Evolutionary conservation across 305 asterid species (phyloP).

Genomic region (Plantago coronopus): DNA sequence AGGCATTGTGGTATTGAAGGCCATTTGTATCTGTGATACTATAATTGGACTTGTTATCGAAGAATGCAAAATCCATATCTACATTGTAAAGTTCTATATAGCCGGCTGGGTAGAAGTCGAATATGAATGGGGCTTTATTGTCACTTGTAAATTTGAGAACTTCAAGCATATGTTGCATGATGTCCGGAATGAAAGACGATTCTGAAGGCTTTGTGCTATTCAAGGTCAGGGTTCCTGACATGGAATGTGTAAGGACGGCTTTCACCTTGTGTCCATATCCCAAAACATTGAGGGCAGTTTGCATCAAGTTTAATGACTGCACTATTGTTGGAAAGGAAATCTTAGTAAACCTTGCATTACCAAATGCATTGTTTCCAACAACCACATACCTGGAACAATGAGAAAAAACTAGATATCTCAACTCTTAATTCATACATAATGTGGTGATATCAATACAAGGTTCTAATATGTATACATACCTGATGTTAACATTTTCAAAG

Average conservation of each 20-base stretch:
- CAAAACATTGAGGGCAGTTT: background rate
- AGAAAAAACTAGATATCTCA: too few relatives aligned
- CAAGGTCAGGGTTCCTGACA: background rate
- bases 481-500: background rate
- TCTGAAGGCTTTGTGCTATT: background rate
- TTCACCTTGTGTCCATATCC: background rate
- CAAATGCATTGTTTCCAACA: background rate
- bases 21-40: background rate
- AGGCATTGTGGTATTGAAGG: background rate
- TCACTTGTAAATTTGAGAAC: background rate
- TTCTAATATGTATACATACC: background rate
- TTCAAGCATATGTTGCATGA: background rate
- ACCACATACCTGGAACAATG: background rate
- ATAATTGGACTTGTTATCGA: background rate
- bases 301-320: background rate
- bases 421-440: too few relatives aligned
- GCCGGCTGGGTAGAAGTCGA: background rate
- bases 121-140: background rate
- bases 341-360: background rate
- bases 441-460: too few relatives aligned
- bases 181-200: background rate
- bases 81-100: background rate
- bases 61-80: background rate
- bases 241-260: background rate
- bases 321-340: background rate